Evolutionary conservation across 1,284 basidiomycete species (phyloP).

Genomic region (Irpex sp.): DNA sequence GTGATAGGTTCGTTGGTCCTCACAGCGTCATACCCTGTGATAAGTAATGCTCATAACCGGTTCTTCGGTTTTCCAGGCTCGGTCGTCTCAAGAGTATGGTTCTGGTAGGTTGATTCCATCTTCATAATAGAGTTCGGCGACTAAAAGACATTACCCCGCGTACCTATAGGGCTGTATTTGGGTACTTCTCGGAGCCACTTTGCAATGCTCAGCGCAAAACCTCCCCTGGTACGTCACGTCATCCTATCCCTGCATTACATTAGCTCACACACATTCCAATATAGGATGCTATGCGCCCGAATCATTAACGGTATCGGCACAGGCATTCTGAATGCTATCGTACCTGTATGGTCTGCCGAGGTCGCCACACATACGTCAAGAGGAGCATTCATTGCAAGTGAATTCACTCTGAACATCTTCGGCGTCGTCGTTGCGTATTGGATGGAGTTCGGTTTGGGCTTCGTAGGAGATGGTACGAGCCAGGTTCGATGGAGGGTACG

Average conservation of each 20-base stretch:
- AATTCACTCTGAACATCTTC: conserved; percentile 43
- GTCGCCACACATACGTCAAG: conserved; percentile 43
- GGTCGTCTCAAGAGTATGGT: conserved; percentile 45
- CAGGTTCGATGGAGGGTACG: conserved; percentile 41
- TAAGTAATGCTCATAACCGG: background rate
- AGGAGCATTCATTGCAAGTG: conserved; percentile 35
- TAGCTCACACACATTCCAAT: background rate
- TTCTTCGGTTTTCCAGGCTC: conserved; percentile 23
- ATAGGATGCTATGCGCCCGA: conserved; percentile 48
- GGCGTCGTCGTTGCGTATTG: conserved; percentile 54
- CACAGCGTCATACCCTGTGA: background rate
- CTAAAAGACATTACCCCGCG: conserved; percentile 3
- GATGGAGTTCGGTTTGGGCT: conserved; percentile 49
- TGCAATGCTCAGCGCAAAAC: conserved; percentile 50
- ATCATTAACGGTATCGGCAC: conserved; percentile 51
- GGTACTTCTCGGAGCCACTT: conserved; percentile 44
- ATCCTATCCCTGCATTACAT: background rate
- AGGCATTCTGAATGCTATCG: conserved; percentile 48
- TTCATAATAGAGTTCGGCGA: background rate
- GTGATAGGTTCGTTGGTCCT: conserved; percentile 28
- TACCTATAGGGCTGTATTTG: conserved; percentile 33
- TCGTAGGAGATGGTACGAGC: conserved; percentile 40
- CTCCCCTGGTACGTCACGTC: conserved; percentile 35
- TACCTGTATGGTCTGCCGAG: conserved; percentile 49
- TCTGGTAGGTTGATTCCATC: conserved; percentile 21